Percentiles rank a stretch among this genome's conserved stretches.
phyloP scores from a whole-genome alignment of 768 basidiomycete species.

The Calvatia gigantea region DNA sequence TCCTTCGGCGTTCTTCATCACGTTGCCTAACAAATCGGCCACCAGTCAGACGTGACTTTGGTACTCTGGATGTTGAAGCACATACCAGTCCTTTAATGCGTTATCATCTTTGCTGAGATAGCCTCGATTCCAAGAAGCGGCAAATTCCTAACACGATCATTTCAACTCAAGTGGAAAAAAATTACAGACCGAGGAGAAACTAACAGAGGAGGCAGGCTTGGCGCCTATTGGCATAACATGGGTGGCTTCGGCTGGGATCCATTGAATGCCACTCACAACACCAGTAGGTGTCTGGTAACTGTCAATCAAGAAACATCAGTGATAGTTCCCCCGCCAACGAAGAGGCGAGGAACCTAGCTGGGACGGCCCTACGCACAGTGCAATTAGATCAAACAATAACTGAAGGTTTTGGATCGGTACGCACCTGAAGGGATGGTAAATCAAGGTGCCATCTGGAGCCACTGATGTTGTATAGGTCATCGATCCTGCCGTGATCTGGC shows the following conservation, averaged over 20 bases:
- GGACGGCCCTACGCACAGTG: constrained; percentile 53
- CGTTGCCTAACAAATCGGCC: constrained; percentile 36
- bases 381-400: constrained; percentile 13
- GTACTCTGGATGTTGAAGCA: not conserved
- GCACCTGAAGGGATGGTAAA: constrained; percentile 72
- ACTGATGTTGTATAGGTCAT: constrained; percentile 70
- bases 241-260: constrained; percentile 70
- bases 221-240: constrained; percentile 57
- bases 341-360: constrained; percentile 56
- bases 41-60: not conserved
- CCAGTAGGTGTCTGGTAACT: constrained; percentile 75
- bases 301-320: constrained; percentile 17
- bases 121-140: constrained; percentile 44
- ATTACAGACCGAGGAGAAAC: constrained; percentile 16
- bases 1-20: constrained; percentile 40
- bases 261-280: constrained; percentile 61
- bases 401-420: not conserved
- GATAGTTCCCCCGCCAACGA: constrained; percentile 3
- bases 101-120: constrained; percentile 37
- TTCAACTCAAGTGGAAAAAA: no score
- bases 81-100: constrained; percentile 4
- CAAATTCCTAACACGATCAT: constrained; percentile 8
- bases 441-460: constrained; percentile 54
- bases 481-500: constrained; percentile 60
- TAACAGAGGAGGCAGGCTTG: constrained; percentile 53